Evolutionary conservation across 2,329 filamentous ascomycete species (phyloP).

Genomic region (Chalara sp.): DNA sequence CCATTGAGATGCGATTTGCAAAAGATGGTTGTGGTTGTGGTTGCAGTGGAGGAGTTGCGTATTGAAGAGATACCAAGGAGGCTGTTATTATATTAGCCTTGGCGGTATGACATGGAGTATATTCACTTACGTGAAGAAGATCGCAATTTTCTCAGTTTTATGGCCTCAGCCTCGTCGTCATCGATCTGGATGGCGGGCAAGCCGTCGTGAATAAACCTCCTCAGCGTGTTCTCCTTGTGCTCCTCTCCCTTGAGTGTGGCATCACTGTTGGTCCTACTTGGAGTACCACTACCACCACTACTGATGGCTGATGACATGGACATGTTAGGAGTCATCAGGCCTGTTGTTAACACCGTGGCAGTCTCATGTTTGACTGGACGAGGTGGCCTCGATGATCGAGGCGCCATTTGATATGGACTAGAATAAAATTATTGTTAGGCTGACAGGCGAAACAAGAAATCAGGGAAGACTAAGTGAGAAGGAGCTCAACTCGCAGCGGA

Average conservation of each 20-base stretch:
- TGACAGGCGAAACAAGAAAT: too few relatives aligned
- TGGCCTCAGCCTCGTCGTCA: neutral
- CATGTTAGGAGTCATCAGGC: conserved; percentile 7
- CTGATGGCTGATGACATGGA: conserved; percentile 8
- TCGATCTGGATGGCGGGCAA: neutral
- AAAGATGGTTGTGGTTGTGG: neutral
- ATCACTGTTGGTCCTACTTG: too few relatives aligned
- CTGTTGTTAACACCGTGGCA: neutral
- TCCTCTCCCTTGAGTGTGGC: conserved; percentile 7
- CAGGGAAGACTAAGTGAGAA: too few relatives aligned
- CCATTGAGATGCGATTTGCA: neutral
- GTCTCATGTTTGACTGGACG: too few relatives aligned
- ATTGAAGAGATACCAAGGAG: neutral
- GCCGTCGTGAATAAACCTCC: conserved; percentile 1
- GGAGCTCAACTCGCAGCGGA: too few relatives aligned
- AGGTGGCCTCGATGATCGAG: too few relatives aligned
- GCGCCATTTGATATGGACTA: too few relatives aligned
- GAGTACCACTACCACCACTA: neutral
- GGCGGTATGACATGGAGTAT: neutral
- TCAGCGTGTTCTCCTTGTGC: neutral
- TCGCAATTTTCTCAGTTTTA: neutral
- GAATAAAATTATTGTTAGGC: too few relatives aligned
- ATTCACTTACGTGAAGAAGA: conserved; percentile 7
- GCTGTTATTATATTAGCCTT: neutral
- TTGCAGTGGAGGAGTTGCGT: neutral